Conservation (phyloP, 345 rosid genomes). For the Ceriops zippeliana region DNA sequence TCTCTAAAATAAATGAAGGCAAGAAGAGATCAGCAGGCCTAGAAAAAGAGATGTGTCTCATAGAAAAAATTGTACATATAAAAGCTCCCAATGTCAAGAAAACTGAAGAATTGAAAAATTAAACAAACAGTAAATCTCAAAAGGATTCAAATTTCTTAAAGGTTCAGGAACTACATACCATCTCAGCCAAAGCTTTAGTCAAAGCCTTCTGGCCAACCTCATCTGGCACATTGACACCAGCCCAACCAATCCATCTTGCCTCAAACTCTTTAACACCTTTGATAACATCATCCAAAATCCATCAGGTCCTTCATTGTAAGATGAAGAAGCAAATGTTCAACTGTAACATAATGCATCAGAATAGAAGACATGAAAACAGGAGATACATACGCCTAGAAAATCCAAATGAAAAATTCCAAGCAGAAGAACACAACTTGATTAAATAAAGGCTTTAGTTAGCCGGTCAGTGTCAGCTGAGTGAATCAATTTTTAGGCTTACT, state of each 20-base stretch:
- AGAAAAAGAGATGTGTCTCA: not conserved
- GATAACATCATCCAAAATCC: conserved; percentile 34
- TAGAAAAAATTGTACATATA: not conserved
- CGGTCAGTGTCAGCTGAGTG: too few relatives aligned
- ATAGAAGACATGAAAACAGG: too few relatives aligned
- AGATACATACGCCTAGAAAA: too few relatives aligned
- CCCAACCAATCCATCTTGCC: conserved; percentile 99
- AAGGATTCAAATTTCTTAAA: not conserved
- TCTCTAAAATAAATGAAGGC: conserved; percentile 48
- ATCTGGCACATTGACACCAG: conserved; percentile 98
- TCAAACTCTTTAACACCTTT: conserved; percentile 97
- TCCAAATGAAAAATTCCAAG: too few relatives aligned
- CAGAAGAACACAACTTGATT: too few relatives aligned
- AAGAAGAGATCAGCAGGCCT: conserved; percentile 5
- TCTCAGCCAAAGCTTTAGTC: conserved; percentile 93
- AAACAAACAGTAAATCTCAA: conserved; percentile 1
- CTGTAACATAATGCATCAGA: not conserved
- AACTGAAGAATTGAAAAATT: not conserved
- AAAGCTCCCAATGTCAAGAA: not conserved
- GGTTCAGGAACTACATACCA: conserved; percentile 37
- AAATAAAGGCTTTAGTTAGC: too few relatives aligned
- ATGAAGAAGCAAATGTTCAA: conserved; percentile 5
- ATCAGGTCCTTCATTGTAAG: conserved; percentile 23
- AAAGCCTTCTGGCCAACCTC: conserved; percentile 91
- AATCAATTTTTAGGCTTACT: not conserved